A percentile compares a stretch with the other conserved stretches of the same genome.
phyloP scores from a whole-genome alignment of 164 flowering plant genomes.

The Houttuynia cordata region DNA sequence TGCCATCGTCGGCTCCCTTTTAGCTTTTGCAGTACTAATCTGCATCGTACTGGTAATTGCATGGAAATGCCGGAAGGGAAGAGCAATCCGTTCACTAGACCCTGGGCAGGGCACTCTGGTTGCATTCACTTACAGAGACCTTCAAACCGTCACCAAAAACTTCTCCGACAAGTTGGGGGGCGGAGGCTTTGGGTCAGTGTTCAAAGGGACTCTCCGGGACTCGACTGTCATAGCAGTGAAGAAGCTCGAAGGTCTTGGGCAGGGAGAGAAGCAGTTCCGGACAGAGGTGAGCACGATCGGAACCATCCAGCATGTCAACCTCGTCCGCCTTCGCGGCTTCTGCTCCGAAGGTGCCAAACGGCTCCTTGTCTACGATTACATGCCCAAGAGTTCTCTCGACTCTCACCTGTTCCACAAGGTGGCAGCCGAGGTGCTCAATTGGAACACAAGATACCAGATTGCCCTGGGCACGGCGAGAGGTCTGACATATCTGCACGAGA shows the following conservation, averaged over 20 bases:
- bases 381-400: constrained; percentile 46
- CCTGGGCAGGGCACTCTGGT: constrained; percentile 23
- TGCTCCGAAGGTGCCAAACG: constrained; percentile 33
- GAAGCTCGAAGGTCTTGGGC: constrained; percentile 34
- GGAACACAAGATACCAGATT: constrained; percentile 26
- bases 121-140: constrained; percentile 23
- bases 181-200: constrained; percentile 51
- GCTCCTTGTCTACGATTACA: constrained; percentile 43
- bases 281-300: constrained; percentile 65
- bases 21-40: constrained; percentile 6
- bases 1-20: constrained; percentile 12
- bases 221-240: constrained; percentile 32
- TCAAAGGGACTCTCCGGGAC: constrained; percentile 31
- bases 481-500: constrained; percentile 25
- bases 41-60: constrained; percentile 3
- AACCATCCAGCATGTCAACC: constrained; percentile 47
- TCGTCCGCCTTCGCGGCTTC: constrained; percentile 44
- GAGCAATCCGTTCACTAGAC: constrained; percentile 3
- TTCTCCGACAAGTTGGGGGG: constrained; percentile 44
- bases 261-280: constrained; percentile 51
- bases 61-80: constrained; percentile 8
- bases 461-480: constrained; percentile 31
- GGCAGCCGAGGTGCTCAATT: constrained; percentile 6
- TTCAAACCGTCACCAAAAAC: constrained; percentile 39
- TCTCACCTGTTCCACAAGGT: constrained; percentile 20